phyloP scores from a whole-genome alignment of 495 filamentous ascomycete genomes.

The Daldinia concentrica region DNA sequence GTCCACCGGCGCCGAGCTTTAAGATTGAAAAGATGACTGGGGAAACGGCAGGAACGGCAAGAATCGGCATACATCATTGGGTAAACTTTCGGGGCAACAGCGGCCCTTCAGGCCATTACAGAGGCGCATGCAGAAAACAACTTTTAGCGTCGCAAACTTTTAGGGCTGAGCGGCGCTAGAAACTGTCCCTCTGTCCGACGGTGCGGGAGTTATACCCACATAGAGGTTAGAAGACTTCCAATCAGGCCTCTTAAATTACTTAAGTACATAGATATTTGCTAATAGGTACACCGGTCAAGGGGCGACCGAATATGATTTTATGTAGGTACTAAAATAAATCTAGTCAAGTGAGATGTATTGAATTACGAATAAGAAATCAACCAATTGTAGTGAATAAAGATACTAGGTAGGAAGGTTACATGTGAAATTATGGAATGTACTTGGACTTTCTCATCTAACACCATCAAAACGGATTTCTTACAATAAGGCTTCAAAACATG shows the following conservation, averaged over 20 bases:
- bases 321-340: neutral
- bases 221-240: neutral
- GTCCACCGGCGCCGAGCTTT: neutral
- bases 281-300: neutral
- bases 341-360: too few species aligned
- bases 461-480: neutral
- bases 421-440: neutral
- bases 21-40: neutral
- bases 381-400: too few species aligned
- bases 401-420: too few species aligned
- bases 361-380: too few species aligned
- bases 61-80: neutral
- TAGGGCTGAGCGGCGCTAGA: constrained; percentile 34
- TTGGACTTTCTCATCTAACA: neutral
- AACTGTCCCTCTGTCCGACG: constrained; percentile 1
- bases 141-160: constrained; percentile 23
- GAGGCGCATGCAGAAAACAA: constrained; percentile 3
- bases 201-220: neutral
- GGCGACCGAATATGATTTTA: neutral
- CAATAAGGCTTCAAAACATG: neutral
- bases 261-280: neutral
- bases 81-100: constrained; percentile 9
- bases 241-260: constrained; percentile 4
- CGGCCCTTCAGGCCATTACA: neutral
- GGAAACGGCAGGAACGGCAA: constrained; percentile 12